These are phyloP conservation scores for Hanseniaspora vineae DNA, from an alignment of 805 yeast genomes.

Conservation along the genomic window DNA sequence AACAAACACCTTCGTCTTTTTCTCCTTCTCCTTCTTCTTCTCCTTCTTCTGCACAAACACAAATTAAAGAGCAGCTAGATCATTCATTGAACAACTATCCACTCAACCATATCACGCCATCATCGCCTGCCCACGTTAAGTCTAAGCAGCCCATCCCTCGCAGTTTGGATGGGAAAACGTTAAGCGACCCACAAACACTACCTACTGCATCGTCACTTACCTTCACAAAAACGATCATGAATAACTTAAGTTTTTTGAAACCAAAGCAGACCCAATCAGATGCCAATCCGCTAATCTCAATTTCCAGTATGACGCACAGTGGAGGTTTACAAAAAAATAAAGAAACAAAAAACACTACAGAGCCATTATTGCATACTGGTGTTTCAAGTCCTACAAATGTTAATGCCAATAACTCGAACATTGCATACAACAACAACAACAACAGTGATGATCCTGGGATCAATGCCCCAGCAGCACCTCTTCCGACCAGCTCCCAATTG, in stretches of 20 bases:
- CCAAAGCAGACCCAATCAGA: not conserved
- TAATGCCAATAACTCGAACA: too few species aligned
- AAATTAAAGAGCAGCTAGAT: not conserved
- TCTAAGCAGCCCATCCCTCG: too few species aligned
- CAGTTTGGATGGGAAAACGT: too few species aligned
- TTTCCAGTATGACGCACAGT: not conserved
- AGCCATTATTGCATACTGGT: not conserved
- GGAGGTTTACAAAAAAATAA: not conserved
- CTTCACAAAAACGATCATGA: not conserved
- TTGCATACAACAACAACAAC: not conserved
- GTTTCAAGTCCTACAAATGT: too few species aligned
- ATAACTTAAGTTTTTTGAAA: not conserved
- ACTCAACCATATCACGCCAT: too few species aligned
- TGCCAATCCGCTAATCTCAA: not conserved
- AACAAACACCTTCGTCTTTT: not conserved
- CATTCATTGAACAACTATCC: not conserved
- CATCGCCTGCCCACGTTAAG: too few species aligned
- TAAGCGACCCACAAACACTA: too few species aligned
- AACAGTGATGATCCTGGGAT: not conserved
- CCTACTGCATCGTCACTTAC: not conserved
- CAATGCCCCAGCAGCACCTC: not conserved
- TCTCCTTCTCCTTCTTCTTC: not conserved
- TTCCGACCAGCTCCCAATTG: constrained; percentile 22
- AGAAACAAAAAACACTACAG: not conserved
- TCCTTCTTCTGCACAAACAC: not conserved